Evolutionary conservation across 768 basidiomycete species (phyloP).

Genomic region (Psilocybe sp.): DNA sequence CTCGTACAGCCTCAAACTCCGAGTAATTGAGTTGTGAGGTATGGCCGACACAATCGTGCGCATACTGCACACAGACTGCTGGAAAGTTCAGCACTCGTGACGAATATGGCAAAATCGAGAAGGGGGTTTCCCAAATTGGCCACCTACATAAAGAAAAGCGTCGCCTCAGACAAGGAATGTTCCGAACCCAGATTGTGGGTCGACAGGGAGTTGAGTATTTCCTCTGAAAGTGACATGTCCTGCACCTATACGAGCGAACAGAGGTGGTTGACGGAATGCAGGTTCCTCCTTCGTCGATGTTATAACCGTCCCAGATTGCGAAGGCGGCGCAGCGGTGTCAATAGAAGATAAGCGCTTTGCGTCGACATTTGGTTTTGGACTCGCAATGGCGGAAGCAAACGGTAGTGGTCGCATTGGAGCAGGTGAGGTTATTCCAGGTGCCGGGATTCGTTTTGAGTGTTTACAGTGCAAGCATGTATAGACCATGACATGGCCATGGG

Average conservation of each 20-base stretch:
- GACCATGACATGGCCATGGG: constrained; percentile 53
- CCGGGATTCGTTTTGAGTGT: constrained; percentile 62
- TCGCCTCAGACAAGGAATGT: no score
- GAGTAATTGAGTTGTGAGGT: no score
- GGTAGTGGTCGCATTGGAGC: not conserved
- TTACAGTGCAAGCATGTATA: constrained; percentile 62
- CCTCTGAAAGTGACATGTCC: constrained; percentile 72
- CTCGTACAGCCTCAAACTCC: no score
- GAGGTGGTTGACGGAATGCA: constrained; percentile 45
- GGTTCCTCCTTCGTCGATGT: constrained; percentile 15
- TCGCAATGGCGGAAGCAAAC: not conserved
- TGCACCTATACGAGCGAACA: constrained; percentile 55
- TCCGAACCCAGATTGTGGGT: no score
- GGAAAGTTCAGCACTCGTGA: no score
- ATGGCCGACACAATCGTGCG: no score
- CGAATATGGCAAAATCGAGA: no score
- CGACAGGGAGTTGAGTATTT: constrained; percentile 20
- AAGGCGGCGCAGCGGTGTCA: not conserved
- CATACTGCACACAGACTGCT: no score
- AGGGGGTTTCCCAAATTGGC: no score
- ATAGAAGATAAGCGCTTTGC: not conserved
- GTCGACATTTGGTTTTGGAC: not conserved
- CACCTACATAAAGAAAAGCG: no score
- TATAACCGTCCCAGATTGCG: not conserved
- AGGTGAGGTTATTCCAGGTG: constrained; percentile 33